Base-by-base conservation (phyloP, 768 basidiomycete genomes). In the Trametes punicea region DNA sequence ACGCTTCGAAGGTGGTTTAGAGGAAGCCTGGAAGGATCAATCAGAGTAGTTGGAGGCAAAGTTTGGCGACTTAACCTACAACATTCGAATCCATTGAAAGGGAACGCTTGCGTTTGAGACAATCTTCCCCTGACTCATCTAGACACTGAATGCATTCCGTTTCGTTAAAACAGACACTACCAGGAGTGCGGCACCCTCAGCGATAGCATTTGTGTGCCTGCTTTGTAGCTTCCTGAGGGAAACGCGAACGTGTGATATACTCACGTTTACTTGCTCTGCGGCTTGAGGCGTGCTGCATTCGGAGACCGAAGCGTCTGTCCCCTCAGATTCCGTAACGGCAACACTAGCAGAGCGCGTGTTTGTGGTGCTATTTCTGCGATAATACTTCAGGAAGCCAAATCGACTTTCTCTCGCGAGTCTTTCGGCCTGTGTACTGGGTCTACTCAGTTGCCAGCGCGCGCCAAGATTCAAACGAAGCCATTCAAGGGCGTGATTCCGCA, bases 91-190 rank as follows among this genome's bases (percentile, higher is more conserved):
- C 29, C 5, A 56, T 33, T 2, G 47, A 26, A 7, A 29, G 13
- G 1, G 53, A 55, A 36, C 51, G 41, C 38, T 65, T 65, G 27
- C 67, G 59, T 48, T 67, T 69, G 31, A 61, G 57, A n/a, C 62
- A 58, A 16, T 63, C 63, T 27, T 64, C 59, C 41, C 64, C 64
- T 6, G 56, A 56, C 18, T 62, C 59, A 33, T 63, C 64, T 11
- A 46, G 23, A 2, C 38, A 16, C 67, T 68, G 46, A 5, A 15
- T 4, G 45, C 3, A 31, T 21, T 40, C n/a, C n/a, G n/a, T n/a
- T n/a, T n/a, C n/a, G n/a, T n/a, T n/a, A n/a, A n/a, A n/a, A n/a
- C n/a, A n/a, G n/a, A n/a, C n/a, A n/a, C n/a, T n/a, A n/a, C n/a
- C n/a, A n/a, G n/a, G n/a, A n/a, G n/a, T n/a, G n/a, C n/a, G n/a